Conservation (phyloP, 2,329 filamentous ascomycete genomes). For the Diaporthe destruens region DNA sequence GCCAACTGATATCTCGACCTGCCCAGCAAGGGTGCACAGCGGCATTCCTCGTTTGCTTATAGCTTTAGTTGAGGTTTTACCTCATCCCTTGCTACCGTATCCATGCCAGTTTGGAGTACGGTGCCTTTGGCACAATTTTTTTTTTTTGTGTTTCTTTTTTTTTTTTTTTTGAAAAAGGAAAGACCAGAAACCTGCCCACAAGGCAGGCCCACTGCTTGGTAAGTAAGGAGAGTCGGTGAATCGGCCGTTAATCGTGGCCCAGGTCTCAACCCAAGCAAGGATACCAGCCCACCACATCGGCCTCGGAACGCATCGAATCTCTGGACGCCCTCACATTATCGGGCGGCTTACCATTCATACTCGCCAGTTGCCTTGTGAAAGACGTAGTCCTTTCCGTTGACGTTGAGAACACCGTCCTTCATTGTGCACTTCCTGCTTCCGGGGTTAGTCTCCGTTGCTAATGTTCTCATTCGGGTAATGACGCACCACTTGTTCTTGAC, state of each 20-base stretch:
- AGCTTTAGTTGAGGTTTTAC: neutral
- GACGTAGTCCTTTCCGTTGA: slow-evolving; percentile 94
- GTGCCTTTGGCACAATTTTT: neutral
- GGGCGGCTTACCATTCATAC: slow-evolving; percentile 85
- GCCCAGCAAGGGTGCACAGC: neutral
- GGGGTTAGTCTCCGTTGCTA: neutral
- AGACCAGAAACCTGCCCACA: neutral
- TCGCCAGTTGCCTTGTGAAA: slow-evolving; percentile 98
- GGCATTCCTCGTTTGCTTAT: neutral
- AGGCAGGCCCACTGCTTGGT: neutral
- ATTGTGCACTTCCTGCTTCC: slow-evolving; percentile 90
- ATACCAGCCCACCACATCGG: neutral
- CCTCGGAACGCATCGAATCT: neutral
- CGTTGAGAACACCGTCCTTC: slow-evolving; percentile 94
- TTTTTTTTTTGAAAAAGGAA: too few relatives aligned
- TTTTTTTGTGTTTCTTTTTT: too few relatives aligned
- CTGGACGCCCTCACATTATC: neutral
- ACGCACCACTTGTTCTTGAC: slow-evolving; percentile 97
- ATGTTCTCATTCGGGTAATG: neutral
- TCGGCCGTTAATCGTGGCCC: slow-evolving; percentile 12
- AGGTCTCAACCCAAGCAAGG: slow-evolving; percentile 3
- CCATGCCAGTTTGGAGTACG: neutral
- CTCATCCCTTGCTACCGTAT: neutral
- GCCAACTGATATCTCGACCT: slow-evolving; percentile 13
- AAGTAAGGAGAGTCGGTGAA: slow-evolving; percentile 6